Conservation (phyloP, 2,329 filamentous ascomycete genomes). For the Xylariaceae sp. region DNA sequence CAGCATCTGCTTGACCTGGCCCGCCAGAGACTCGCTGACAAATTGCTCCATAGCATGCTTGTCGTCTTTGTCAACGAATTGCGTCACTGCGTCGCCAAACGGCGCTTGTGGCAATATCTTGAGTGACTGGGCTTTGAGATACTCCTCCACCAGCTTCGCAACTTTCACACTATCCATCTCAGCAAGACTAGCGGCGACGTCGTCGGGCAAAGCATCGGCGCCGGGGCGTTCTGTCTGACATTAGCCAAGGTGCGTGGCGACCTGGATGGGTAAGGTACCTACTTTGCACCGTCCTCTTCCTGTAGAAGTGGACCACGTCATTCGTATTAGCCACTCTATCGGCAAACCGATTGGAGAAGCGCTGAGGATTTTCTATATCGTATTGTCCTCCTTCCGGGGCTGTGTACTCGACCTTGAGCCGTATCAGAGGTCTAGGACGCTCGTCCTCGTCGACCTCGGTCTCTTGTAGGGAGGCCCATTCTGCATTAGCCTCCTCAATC, state of each 20-base stretch:
- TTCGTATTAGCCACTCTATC: constrained; percentile 90
- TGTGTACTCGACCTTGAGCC: constrained; percentile 86
- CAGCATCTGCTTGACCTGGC: constrained; percentile 66
- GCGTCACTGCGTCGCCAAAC: constrained; percentile 86
- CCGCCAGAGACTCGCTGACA: constrained; percentile 64
- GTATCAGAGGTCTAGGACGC: constrained; percentile 73
- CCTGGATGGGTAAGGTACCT: constrained; percentile 21
- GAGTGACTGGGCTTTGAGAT: constrained; percentile 81
- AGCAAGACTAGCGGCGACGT: constrained; percentile 55
- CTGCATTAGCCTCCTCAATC: constrained; percentile 74
- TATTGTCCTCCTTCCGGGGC: constrained; percentile 79
- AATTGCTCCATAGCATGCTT: constrained; percentile 85
- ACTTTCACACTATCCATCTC: constrained; percentile 75
- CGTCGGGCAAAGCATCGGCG: constrained; percentile 55
- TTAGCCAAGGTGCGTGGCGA: no score
- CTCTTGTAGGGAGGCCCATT: constrained; percentile 76
- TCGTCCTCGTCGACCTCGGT: constrained; percentile 53
- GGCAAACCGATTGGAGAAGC: constrained; percentile 88
- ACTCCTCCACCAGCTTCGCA: constrained; percentile 82
- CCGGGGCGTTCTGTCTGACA: constrained; percentile 32
- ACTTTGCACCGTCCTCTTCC: constrained; percentile 68
- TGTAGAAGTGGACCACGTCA: constrained; percentile 88
- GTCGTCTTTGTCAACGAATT: constrained; percentile 94
- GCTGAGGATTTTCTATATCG: constrained; percentile 90
- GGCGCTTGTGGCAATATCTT: constrained; percentile 89